phyloP scores from a whole-genome alignment of 1,139 yeast genomes.

The Kodamaea anthophila region DNA sequence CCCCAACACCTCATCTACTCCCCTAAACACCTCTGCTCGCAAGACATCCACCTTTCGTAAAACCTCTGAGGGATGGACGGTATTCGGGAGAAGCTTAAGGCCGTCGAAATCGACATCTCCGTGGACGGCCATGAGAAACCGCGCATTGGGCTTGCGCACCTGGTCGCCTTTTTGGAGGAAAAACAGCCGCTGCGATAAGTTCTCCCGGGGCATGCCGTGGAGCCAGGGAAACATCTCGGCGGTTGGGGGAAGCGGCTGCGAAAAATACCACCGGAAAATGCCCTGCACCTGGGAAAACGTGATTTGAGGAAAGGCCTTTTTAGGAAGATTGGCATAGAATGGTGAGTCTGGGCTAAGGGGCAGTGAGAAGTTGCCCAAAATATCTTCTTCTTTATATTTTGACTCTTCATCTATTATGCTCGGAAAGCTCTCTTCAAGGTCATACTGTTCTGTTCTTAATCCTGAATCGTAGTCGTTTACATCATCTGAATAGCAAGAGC shows the following conservation, averaged over 20 bases:
- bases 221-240: slow-evolving; percentile 82
- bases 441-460: too few relatives aligned
- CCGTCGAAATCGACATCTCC: not conserved
- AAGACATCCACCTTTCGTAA: slow-evolving; percentile 43
- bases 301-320: slow-evolving; percentile 8
- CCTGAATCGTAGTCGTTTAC: too few relatives aligned
- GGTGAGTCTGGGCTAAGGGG: slow-evolving; percentile 23
- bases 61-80: slow-evolving; percentile 56
- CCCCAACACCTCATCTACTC: slow-evolving; percentile 16
- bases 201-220: slow-evolving; percentile 60
- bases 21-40: slow-evolving; percentile 26
- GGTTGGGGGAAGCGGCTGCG: slow-evolving; percentile 60
- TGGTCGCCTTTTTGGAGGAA: slow-evolving; percentile 20
- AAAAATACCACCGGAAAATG: slow-evolving; percentile 43
- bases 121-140: slow-evolving; percentile 50
- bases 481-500: too few relatives aligned
- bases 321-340: slow-evolving; percentile 13
- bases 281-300: slow-evolving; percentile 23
- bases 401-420: too few relatives aligned
- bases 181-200: slow-evolving; percentile 44
- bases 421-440: too few relatives aligned
- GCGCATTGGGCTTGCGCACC: slow-evolving; percentile 13
- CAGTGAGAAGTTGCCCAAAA: slow-evolving; percentile 5
- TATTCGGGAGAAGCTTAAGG: slow-evolving; percentile 42
- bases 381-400: too few relatives aligned